Base-by-base conservation (phyloP, 208 protist species). In the Tritrichomonas foetus region DNA sequence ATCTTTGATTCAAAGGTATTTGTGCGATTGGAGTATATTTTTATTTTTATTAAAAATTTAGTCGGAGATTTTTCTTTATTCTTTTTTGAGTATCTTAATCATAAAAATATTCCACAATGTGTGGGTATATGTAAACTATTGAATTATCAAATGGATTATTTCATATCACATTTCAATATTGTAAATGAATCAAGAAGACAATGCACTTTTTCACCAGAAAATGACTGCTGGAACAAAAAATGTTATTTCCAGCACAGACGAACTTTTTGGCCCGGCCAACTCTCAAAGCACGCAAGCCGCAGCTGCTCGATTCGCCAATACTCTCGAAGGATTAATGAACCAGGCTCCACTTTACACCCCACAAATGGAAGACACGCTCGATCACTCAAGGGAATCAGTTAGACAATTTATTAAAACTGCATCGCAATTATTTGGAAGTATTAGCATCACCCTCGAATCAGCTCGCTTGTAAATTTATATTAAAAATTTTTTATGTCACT, bases 381-480 rank as follows among this genome's bases (percentile, higher is more conserved):
- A 89, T 9, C 33, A 89, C 20, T 89, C 78, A 13, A 25, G 41
- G 30, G 78, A 89, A 36, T 47, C 44, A 89, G 78, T 89, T 39
- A 25, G 78, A 33, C 41, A 49, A 22, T 89, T 89, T 36, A 89
- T 89, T 27, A 89, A 89, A 57, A 89, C 78, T 16, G 78, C 47
- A 27, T 89, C 78, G 36, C 47, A 89, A n/a, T 47, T 89, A 53
- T 89, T 57, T 47, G 78, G 78, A 53, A 89, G 39, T n/a, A 89
- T 89, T 57, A 57, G 47, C 39, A 13, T 57, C 3, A 89, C 78
- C 27, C 47, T 89, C 33, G 78, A 89, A 89, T 82, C 74, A 16
- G 41, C 50, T 50, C n/a, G n/a, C n/a, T n/a, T n/a, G n/a, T n/a
- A n/a, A n/a, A n/a, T n/a, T n/a, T n/a, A n/a, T n/a, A n/a, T n/a